A percentile compares a stretch with the other conserved stretches of the same genome.
These are phyloP conservation scores for Lactarius vividus DNA, from an alignment of 768 basidiomycete species.

Conservation along the genomic window DNA sequence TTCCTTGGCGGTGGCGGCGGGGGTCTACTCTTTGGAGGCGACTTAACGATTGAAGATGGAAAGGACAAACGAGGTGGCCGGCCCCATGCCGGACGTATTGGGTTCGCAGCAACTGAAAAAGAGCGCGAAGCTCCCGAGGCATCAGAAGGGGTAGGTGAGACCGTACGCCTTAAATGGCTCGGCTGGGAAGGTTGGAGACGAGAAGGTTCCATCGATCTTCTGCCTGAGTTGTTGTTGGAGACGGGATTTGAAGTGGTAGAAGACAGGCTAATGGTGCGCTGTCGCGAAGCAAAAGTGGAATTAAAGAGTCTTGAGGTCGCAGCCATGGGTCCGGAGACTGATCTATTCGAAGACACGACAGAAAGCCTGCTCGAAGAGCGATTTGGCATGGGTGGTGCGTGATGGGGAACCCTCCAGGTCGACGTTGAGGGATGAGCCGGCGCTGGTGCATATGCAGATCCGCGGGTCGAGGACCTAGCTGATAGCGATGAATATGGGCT, in stretches of 20 bases:
- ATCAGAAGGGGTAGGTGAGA: constrained; percentile 66
- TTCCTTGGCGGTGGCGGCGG: constrained; percentile 44
- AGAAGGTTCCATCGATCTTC: constrained; percentile 34
- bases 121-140: constrained; percentile 51
- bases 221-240: constrained; percentile 36
- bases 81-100: constrained; percentile 58
- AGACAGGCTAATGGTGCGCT: constrained; percentile 67
- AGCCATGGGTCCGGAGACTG: constrained; percentile 65
- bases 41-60: constrained; percentile 38
- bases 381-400: constrained; percentile 33
- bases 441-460: constrained; percentile 39
- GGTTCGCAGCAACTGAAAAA: constrained; percentile 45
- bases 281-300: constrained; percentile 81
- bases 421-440: constrained; percentile 45
- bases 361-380: constrained; percentile 63
- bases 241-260: constrained; percentile 43
- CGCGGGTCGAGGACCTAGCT: constrained; percentile 32
- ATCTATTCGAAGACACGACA: constrained; percentile 51
- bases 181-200: constrained; percentile 41
- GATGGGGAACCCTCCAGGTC: constrained; percentile 51
- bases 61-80: constrained; percentile 66
- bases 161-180: constrained; percentile 40
- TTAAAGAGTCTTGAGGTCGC: constrained; percentile 45
- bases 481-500: constrained; percentile 43
- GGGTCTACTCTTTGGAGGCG: constrained; percentile 48